These are phyloP conservation scores for Calonectria naviculata DNA, from an alignment of 2,329 filamentous ascomycete genomes.

Conservation along the genomic window DNA sequence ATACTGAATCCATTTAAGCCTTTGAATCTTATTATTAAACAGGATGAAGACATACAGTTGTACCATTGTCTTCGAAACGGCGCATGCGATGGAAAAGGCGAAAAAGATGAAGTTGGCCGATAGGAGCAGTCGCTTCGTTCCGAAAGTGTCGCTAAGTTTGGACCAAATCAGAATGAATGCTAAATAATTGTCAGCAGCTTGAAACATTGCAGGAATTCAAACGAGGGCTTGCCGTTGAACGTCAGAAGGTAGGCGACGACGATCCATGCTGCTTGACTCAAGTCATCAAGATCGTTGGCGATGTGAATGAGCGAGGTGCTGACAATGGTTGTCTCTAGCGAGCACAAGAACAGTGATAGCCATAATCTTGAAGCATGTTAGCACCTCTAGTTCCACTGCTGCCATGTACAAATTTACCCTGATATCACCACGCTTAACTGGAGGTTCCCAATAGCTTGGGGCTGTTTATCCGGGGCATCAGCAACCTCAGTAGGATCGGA, in stretches of 20 bases:
- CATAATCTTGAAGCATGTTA: conserved; percentile 7
- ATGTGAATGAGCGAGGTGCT: conserved; percentile 10
- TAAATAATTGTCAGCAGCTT: neutral
- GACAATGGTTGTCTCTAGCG: conserved; percentile 13
- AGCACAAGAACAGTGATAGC: conserved; percentile 1
- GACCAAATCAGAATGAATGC: conserved; percentile 14
- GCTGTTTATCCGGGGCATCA: neutral
- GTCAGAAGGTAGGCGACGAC: conserved; percentile 10
- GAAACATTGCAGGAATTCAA: neutral
- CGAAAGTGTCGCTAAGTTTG: conserved; percentile 12
- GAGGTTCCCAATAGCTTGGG: conserved; percentile 1
- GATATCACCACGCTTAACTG: conserved; percentile 8
- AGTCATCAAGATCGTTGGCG: conserved; percentile 3
- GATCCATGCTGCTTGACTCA: neutral
- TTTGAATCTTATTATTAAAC: neutral
- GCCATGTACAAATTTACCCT: neutral
- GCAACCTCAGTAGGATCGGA: neutral
- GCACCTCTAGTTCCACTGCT: neutral
- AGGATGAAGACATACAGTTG: neutral
- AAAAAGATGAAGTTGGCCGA: conserved; percentile 1
- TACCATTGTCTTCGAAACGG: conserved; percentile 9
- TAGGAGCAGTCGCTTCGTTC: neutral
- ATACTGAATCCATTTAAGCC: neutral
- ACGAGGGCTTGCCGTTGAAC: neutral
- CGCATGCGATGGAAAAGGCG: conserved; percentile 7